Base-by-base conservation (phyloP, 2,329 filamentous ascomycete genomes). In the Blumeriella jaapii region DNA sequence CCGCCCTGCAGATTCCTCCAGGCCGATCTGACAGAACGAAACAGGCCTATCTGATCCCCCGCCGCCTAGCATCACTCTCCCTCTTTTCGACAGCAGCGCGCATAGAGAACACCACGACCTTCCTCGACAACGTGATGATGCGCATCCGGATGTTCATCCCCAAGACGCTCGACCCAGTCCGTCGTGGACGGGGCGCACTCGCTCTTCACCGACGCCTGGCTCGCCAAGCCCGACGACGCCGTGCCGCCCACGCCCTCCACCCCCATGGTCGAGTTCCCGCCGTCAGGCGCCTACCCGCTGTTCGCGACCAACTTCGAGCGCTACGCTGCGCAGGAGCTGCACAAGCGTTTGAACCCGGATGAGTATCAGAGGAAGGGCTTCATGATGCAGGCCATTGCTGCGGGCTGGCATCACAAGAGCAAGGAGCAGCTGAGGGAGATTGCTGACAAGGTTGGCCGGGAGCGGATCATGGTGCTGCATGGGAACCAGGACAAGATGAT, bases 271-370 rank as follows among this genome's bases (percentile, higher is more conserved):
- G 39, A 54, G 29, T 36, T 63, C 50, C 56, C 59, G 31, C 26
- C 57, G 39, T 31, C 39, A 35, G 47, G 48, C 13, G 30, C 25
- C 1, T 74, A 74, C 38, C 48, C 63, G 23, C 59, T 57, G 6
- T 93, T 91, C 56, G 69, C 69, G 4, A 83, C 67, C 34, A 91
- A 89, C 53, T 85, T 76, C 39, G 81, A 91, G 61, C 78, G 86
- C 4, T 89, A 86, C 52, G 78, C 81, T 16, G 85, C 86, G 0
- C 74, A 79, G 46, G 84, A 93, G 58, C 58, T 93, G 44, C 65
- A 63, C 51, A 93, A 93, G 62, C 68, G 80, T 12, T 60, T 65
- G 11, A 67, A 81, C 39, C 60, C 66, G 1, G 61, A 64, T 1
- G 63, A 63, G 5, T 89, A 85, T 55, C 72, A 70, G 3, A 67